Evolutionary conservation across 192 early-diverging fungal genomes (phyloP), one percentile per base, ranked within the genome.

Genomic region (Linnemannia zychae): DNA sequence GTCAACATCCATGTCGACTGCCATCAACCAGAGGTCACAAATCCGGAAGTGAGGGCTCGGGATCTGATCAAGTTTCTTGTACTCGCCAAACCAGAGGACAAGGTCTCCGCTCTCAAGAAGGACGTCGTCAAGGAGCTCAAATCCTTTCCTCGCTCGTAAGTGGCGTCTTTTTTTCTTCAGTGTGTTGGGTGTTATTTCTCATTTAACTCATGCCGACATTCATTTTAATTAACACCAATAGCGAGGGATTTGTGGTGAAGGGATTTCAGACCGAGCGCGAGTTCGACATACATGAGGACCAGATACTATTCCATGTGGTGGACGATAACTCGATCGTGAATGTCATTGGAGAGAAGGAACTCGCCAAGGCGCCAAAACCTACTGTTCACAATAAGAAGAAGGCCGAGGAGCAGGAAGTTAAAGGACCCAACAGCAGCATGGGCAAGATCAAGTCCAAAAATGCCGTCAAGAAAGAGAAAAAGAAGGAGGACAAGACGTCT

Each of bases 301-400:
- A 63, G 28, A 63, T 24, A 12, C 3, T 63, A 63, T 63, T 28
- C 57, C 57, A 63, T 31, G 57, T 63, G 57, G 57, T 63, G 1
- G 57, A 63, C 57, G 57, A 63, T 12, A 28, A 63, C 57, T 63
- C 57, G 57, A 63, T 63, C 11, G 57, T 63, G 28, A 63, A 63
- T 33, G 57, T 63, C 13, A 31, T 63, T 33, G 57, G 57, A 31
- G 24, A 15, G 24, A 63, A 63, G 57, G 57, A 12, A 15, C 12
- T 13, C 57, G 28, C 57, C 24, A 31, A 7, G 24, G 15, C 24
- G 11, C 3, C 57, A n/a, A 31, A 63, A 63, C 11, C 57, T 31
- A 28, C 13, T 3, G 28, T 15, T 9, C 57, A 63, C 24, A 24
- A 63, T 33, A 31, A 63, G 57, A 28, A 63, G 3, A 15, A 63